These are phyloP conservation scores for Biscogniauxia sp. DNA, from an alignment of 2,329 filamentous ascomycete genomes.

Conservation along the genomic window DNA sequence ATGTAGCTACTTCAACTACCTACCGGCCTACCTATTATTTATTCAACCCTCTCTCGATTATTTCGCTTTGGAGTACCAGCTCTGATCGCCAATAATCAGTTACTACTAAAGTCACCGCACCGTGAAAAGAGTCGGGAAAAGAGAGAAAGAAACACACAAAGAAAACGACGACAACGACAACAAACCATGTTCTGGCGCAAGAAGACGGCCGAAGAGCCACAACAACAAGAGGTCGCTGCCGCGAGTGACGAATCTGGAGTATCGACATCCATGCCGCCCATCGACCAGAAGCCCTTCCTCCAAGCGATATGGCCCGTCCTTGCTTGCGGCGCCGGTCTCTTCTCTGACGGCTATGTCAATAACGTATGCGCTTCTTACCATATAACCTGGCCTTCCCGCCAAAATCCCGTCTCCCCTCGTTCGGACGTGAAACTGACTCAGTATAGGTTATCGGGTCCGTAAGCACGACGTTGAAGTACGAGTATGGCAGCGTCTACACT, in stretches of 20 bases:
- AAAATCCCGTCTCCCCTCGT: not conserved
- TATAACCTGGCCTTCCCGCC: not conserved
- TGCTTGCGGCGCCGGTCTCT: constrained; percentile 85
- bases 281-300: constrained; percentile 30
- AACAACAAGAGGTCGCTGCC: constrained; percentile 10
- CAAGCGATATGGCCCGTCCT: constrained; percentile 63
- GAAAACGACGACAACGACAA: too few relatives aligned
- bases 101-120: not conserved
- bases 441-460: constrained; percentile 80
- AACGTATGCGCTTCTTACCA: constrained; percentile 52
- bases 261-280: constrained; percentile 12
- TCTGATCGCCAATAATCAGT: not conserved
- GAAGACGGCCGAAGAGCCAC: constrained; percentile 18
- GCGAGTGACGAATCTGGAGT: constrained; percentile 5
- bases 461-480: constrained; percentile 66
- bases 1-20: not conserved
- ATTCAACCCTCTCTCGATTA: not conserved
- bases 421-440: not conserved
- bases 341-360: constrained; percentile 90
- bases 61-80: not conserved
- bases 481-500: constrained; percentile 72
- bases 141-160: not conserved
- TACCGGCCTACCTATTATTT: not conserved
- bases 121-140: not conserved
- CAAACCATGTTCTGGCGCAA: constrained; percentile 24